A percentile compares a stretch with the other conserved stretches of the same genome.
phyloP scores from a whole-genome alignment of 495 filamentous ascomycete genomes.

The Parathielavia hyrcaniae region DNA sequence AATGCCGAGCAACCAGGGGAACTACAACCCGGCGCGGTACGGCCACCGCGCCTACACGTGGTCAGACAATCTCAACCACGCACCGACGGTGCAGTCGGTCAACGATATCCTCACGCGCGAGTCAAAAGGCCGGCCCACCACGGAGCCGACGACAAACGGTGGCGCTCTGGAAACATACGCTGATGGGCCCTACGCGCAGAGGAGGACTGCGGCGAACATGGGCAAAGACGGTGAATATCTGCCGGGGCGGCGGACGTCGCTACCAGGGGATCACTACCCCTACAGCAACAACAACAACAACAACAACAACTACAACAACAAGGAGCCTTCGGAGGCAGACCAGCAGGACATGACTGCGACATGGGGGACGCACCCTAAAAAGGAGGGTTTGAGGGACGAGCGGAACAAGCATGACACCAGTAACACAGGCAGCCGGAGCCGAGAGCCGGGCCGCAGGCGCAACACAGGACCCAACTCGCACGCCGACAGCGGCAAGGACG shows the following conservation, averaged over 20 bases:
- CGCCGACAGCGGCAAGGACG: conserved; percentile 24
- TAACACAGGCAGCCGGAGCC: not conserved
- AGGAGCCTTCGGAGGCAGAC: no score
- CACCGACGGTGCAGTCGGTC: conserved; percentile 22
- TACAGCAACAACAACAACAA: not conserved
- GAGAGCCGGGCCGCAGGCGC: not conserved
- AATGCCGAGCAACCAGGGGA: conserved; percentile 35
- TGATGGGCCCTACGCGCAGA: not conserved
- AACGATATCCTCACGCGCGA: conserved; percentile 25
- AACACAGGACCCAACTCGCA: conserved; percentile 14
- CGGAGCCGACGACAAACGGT: not conserved
- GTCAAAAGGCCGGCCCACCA: conserved; percentile 5
- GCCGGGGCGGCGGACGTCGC: not conserved
- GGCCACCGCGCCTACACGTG: conserved; percentile 24
- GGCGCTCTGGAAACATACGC: conserved; percentile 3
- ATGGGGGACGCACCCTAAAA: not conserved
- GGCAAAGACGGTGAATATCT: not conserved
- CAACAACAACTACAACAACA: not conserved
- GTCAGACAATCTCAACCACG: conserved; percentile 23
- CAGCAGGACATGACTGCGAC: not conserved
- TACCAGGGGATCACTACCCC: not conserved
- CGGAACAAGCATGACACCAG: not conserved
- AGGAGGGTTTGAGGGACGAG: not conserved
- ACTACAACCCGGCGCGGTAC: conserved; percentile 22
- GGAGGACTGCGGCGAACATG: not conserved